phyloP scores from a whole-genome alignment of 2,329 filamentous ascomycete genomes.

The Aureobasidium sp. region DNA sequence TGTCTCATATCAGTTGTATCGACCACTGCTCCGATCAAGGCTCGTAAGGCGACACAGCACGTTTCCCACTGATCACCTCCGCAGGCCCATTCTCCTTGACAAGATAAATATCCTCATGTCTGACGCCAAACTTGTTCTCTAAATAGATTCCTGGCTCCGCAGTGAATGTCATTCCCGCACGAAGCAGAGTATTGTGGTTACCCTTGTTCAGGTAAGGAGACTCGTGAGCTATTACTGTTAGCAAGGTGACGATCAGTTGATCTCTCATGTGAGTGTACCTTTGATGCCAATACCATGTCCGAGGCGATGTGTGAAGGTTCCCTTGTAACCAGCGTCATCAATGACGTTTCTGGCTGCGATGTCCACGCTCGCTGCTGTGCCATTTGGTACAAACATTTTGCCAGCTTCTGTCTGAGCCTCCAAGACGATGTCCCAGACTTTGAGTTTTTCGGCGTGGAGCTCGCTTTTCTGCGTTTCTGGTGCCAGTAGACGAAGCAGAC shows the following conservation, averaged over 20 bases:
- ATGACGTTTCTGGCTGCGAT: slow-evolving; percentile 54
- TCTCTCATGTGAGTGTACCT: slow-evolving; percentile 8
- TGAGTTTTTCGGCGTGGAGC: slow-evolving; percentile 42
- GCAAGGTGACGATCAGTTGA: neutral
- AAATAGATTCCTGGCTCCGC: slow-evolving; percentile 59
- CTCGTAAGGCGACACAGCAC: slow-evolving; percentile 48
- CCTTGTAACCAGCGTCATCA: slow-evolving; percentile 50
- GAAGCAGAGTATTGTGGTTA: slow-evolving; percentile 42
- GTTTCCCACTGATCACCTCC: slow-evolving; percentile 48
- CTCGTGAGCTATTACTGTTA: slow-evolving; percentile 45
- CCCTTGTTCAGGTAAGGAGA: slow-evolving; percentile 59
- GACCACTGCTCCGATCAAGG: slow-evolving; percentile 28
- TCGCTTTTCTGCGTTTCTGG: slow-evolving; percentile 17
- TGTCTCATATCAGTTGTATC: no score
- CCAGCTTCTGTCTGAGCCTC: slow-evolving; percentile 54
- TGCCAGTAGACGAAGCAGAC: neutral
- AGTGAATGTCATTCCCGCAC: slow-evolving; percentile 56
- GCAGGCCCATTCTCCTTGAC: slow-evolving; percentile 48
- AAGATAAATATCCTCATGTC: slow-evolving; percentile 56
- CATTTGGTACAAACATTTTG: slow-evolving; percentile 43
- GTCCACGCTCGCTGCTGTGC: slow-evolving; percentile 53
- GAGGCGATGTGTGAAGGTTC: slow-evolving; percentile 54
- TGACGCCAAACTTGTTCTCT: slow-evolving; percentile 52
- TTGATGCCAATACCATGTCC: slow-evolving; percentile 62
- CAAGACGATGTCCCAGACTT: slow-evolving; percentile 55